These are phyloP conservation scores for Alternaria solani DNA, from an alignment of 2,329 filamentous ascomycete genomes.

Conservation along the genomic window DNA sequence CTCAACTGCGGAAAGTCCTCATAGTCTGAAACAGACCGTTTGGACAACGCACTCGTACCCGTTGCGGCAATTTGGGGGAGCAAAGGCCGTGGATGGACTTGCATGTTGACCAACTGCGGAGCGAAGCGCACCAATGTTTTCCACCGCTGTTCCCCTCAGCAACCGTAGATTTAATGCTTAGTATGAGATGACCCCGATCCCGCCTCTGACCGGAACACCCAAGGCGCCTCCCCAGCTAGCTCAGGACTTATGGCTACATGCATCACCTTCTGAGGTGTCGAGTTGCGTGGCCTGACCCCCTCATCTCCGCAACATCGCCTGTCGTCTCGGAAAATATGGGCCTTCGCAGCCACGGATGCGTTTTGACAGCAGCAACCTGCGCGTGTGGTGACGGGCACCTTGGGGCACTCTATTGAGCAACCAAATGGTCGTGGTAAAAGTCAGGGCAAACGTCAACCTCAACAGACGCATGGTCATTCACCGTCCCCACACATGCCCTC, in stretches of 20 bases:
- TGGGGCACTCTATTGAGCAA: not conserved
- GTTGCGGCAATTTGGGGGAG: not conserved
- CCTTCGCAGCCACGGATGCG: not conserved
- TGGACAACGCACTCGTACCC: not conserved
- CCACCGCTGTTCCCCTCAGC: not conserved
- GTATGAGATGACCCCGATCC: not conserved
- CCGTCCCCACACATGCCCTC: conserved; percentile 5
- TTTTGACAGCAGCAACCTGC: conserved; percentile 2
- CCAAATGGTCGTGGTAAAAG: not conserved
- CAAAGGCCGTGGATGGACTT: not conserved
- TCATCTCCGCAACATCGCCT: conserved; percentile 15
- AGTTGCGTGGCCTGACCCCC: conserved; percentile 16
- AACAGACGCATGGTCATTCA: not conserved
- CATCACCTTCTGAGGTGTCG: conserved; percentile 6
- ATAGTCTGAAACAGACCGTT: conserved; percentile 2
- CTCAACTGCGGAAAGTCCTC: not conserved
- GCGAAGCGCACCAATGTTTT: not conserved
- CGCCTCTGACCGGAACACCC: not conserved
- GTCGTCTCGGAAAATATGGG: not conserved
- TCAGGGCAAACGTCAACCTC: not conserved
- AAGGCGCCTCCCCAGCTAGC: conserved; percentile 1
- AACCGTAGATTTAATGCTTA: not conserved
- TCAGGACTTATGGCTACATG: not conserved
- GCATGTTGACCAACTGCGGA: not conserved
- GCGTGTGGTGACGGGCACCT: conserved; percentile 2